Evolutionary conservation across 352 stramenopile species (phyloP), one percentile per base, ranked within the genome.

Genomic region (Hyphochytrium catenoides): DNA sequence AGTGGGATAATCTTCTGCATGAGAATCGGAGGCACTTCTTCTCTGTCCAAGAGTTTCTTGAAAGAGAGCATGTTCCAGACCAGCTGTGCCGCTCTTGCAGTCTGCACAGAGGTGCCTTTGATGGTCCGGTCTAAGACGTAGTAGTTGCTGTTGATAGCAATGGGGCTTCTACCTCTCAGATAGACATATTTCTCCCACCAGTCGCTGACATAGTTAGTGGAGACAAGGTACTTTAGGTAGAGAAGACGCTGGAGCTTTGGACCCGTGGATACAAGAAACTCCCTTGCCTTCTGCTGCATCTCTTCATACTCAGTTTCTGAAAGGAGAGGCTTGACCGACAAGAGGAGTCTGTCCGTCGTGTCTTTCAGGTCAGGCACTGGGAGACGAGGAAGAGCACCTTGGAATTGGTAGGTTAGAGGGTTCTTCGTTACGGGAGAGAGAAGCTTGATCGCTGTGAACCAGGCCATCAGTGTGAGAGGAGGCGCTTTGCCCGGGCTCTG

Each of bases 121-220:
- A 69, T 73, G 16, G 73, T 40, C 3, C 76, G 34, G 37, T 75
- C 74, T 15, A 89, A 56, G 4, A 66, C 70, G 41, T 89, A 89
- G 57, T 89, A 89, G 51, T 88, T 89, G 52, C 62, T 81, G 54
- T 88, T 88, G 50, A 89, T 83, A 57, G 77, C 76, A 42, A 89
- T 56, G 18, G 73, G 79, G 31, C 59, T 75, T 39, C 74, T 68
- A 43, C 68, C 67, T 37, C 75, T 76, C 18, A 85, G 51, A 50
- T 82, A 85, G 36, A 85, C 70, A 44, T 85, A 85, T 48, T 79
- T 72, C 52, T 85, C 70, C 70, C 70, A 84, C 66, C 67, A 82
- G 58, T 84, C 70, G 31, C 65, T 81, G 12, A 84, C 66, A 51
- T 88, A 89, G 52, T 89, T 89, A 32, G 50, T 58, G 32, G 63